phyloP scores from a whole-genome alignment of 495 filamentous ascomycete species.

The Annulohypoxylon nitens region DNA sequence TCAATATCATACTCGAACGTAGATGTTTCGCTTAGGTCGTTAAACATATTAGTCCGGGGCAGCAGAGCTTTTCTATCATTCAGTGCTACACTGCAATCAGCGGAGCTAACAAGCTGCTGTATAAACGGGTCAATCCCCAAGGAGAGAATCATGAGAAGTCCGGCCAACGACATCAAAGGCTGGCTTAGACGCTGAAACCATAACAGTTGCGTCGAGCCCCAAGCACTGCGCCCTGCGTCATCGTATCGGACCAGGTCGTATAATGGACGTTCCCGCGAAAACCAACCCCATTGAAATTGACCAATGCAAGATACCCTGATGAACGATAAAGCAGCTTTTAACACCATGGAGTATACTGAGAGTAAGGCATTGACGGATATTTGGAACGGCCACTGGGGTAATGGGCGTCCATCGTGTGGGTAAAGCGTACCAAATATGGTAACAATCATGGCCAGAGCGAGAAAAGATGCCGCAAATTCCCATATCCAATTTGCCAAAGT shows the following conservation, averaged over 20 bases:
- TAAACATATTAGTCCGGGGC: conserved; percentile 1
- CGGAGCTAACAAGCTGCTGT: neutral
- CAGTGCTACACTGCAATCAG: neutral
- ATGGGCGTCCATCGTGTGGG: conserved; percentile 1
- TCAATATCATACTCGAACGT: neutral
- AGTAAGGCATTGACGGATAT: conserved; percentile 12
- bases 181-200: neutral
- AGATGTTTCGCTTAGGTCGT: neutral
- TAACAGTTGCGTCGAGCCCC: neutral
- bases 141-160: neutral
- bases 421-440: conserved; percentile 2
- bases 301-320: neutral
- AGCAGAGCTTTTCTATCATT: neutral
- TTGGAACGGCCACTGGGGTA: neutral
- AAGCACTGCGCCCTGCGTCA: neutral
- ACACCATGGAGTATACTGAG: neutral
- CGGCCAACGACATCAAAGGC: neutral
- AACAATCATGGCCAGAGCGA: neutral
- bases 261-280: neutral
- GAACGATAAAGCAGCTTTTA: neutral
- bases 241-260: conserved; percentile 7
- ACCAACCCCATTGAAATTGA: conserved; percentile 14
- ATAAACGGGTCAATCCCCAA: conserved; percentile 11
- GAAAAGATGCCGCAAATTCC: neutral
- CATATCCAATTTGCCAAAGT: conserved; percentile 1